Percentiles rank a stretch among this genome's conserved stretches.
phyloP scores from a whole-genome alignment of 768 basidiomycete genomes.

The Leccinum boreale region DNA sequence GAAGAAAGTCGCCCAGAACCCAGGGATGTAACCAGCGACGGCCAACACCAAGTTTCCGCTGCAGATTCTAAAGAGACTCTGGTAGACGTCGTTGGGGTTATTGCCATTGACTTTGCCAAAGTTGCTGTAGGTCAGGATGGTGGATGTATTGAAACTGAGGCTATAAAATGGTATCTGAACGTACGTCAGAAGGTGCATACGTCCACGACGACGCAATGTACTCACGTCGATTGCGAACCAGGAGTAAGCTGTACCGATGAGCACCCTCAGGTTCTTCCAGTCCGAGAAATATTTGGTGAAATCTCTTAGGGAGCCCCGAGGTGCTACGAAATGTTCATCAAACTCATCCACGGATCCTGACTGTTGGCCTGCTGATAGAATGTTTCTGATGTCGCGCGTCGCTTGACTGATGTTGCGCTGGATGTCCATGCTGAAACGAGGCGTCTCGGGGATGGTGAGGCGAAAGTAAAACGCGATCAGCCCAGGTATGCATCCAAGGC shows the following conservation, averaged over 20 bases:
- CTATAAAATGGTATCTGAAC: constrained; percentile 84
- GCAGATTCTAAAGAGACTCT: constrained; percentile 25
- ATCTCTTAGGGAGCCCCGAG: constrained; percentile 62
- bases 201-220: constrained; percentile 1
- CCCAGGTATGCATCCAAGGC: constrained; percentile 80
- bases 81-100: constrained; percentile 12
- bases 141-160: constrained; percentile 75
- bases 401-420: constrained; percentile 76
- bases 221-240: constrained; percentile 89
- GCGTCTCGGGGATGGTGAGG: constrained; percentile 88
- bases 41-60: constrained; percentile 16
- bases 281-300: constrained; percentile 66
- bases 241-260: constrained; percentile 73
- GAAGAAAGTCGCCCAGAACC: constrained; percentile 65
- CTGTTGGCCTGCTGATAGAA: constrained; percentile 46
- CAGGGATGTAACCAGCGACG: constrained; percentile 28
- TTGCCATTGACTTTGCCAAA: constrained; percentile 44
- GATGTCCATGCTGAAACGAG: constrained; percentile 89
- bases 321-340: constrained; percentile 50
- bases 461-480: constrained; percentile 83
- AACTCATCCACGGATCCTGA: constrained; percentile 44
- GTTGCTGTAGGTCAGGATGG: constrained; percentile 71
- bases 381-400: constrained; percentile 61
- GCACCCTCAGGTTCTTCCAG: constrained; percentile 74
- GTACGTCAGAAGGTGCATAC: neutral